These are phyloP conservation scores for Symbiodinium natans DNA, from an alignment of 73 alveolate species.

Conservation along the genomic window DNA sequence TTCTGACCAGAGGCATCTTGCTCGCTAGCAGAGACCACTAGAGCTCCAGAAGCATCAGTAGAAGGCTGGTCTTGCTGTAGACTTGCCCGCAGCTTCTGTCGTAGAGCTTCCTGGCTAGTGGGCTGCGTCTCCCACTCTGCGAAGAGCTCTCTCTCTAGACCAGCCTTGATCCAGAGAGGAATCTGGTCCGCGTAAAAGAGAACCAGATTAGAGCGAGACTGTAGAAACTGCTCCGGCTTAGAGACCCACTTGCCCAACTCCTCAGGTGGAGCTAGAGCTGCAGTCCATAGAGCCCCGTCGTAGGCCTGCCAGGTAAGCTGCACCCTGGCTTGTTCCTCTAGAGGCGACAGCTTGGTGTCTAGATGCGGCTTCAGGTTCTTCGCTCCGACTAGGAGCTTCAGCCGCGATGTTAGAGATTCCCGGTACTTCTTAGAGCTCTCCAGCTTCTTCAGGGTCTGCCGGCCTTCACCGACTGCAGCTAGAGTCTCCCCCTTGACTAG, in stretches of 20 bases:
- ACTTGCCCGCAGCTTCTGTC: too few relatives aligned
- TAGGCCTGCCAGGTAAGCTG: constrained; percentile 14
- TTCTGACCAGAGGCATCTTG: too few relatives aligned
- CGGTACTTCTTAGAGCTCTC: not conserved
- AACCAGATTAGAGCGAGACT: not conserved
- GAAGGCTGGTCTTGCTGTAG: too few relatives aligned
- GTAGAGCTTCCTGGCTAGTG: too few relatives aligned
- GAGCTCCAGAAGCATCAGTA: too few relatives aligned
- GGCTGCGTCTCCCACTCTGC: too few relatives aligned
- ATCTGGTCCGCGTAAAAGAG: not conserved
- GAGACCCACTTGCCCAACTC: not conserved
- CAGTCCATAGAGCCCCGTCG: not conserved
- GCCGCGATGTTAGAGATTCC: not conserved
- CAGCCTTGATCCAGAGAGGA: constrained; percentile 9
- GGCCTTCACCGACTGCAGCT: not conserved
- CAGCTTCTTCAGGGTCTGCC: too few relatives aligned
- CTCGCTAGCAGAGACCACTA: too few relatives aligned
- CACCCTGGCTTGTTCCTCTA: not conserved
- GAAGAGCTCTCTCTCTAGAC: not conserved
- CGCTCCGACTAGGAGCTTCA: not conserved
- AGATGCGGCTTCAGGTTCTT: not conserved
- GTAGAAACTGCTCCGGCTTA: not conserved
- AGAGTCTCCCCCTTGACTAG: not conserved
- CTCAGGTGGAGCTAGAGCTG: not conserved
- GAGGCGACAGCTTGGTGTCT: not conserved